Conservation (phyloP, 306 rosid species). For the Inga leiocalycina region DNA sequence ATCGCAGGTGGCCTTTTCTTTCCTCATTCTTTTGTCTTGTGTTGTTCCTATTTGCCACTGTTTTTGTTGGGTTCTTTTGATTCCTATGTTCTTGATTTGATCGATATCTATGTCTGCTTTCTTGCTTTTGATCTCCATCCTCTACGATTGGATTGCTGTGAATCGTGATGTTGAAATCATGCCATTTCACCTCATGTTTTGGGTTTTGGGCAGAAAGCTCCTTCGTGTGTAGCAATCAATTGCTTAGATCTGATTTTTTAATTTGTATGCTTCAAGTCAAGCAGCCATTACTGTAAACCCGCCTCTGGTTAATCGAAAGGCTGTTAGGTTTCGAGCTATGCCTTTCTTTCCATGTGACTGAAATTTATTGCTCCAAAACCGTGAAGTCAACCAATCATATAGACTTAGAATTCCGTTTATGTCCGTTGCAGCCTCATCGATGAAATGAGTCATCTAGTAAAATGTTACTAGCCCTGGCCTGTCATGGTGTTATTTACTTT, state of each 20-base stretch:
- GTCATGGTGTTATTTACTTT: neutral
- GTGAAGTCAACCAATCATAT: neutral
- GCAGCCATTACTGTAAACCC: neutral
- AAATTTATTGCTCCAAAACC: neutral
- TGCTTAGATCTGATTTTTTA: slow-evolving; percentile 26
- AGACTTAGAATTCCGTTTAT: neutral
- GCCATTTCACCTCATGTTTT: neutral
- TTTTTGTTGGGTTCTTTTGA: slow-evolving; percentile 1
- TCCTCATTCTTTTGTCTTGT: neutral
- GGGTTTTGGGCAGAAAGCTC: neutral
- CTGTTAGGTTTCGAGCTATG: neutral
- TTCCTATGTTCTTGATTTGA: neutral
- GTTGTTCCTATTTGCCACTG: neutral
- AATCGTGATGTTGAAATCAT: neutral
- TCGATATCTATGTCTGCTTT: neutral
- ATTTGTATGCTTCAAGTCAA: neutral
- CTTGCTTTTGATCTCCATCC: slow-evolving; percentile 3
- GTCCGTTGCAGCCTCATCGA: neutral
- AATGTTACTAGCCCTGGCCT: neutral
- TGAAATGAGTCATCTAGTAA: neutral
- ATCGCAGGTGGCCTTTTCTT: neutral
- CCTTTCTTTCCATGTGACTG: neutral
- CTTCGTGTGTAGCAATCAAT: slow-evolving; percentile 20
- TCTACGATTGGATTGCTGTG: slow-evolving; percentile 18
- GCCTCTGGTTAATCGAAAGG: neutral